Base-by-base conservation (phyloP, 2,329 filamentous ascomycete genomes). In the Fusarium globosum region DNA sequence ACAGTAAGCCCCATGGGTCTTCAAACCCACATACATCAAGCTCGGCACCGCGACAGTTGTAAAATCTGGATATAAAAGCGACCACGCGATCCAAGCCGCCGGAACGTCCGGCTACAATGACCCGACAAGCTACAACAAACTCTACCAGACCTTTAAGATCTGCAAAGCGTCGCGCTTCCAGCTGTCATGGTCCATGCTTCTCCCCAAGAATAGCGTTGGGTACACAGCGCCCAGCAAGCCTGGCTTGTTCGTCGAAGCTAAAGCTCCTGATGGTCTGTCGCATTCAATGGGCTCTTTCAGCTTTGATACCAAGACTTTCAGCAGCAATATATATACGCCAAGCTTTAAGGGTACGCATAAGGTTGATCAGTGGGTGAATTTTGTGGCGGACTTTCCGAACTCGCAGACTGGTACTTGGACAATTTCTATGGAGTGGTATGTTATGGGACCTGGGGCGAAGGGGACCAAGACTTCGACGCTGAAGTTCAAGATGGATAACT, bases 351-450 rank as follows among this genome's bases (percentile, higher is more conserved):
- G 58, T 3, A 63, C 58, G 4, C 28, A 63, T 1, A 55, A 46
- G 14, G 16, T 46, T 30, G n/a, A 55, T 8, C 26, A 65, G 11
- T 65, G 62, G 62, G 21, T 5, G 8, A 65, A 41, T 4, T 65
- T 46, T 21, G 39, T 41, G 1, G 62, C 58, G 6, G 59, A 64
- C 5, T 23, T 65, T n/a, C 59, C 58, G 4, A 65, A 23, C 12
- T 39, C 39, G 8, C 59, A 64, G 39, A 64, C 59, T 46, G 58
- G 62, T 1, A 46, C 39, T 28, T 65, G 62, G 58, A 65, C 39
- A 3, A 45, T 65, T 39, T 63, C 58, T 5, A 55, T 64, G 46
- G 58, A 65, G 39, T 64, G 62, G 62, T 65, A 63, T 28, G n/a
- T 28, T 20, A 3, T 3, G 20, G 12, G 26, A 1, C 12, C 43